These are phyloP conservation scores for Aspergillus bridgeri DNA, from an alignment of 495 filamentous ascomycete species.

Conservation along the genomic window DNA sequence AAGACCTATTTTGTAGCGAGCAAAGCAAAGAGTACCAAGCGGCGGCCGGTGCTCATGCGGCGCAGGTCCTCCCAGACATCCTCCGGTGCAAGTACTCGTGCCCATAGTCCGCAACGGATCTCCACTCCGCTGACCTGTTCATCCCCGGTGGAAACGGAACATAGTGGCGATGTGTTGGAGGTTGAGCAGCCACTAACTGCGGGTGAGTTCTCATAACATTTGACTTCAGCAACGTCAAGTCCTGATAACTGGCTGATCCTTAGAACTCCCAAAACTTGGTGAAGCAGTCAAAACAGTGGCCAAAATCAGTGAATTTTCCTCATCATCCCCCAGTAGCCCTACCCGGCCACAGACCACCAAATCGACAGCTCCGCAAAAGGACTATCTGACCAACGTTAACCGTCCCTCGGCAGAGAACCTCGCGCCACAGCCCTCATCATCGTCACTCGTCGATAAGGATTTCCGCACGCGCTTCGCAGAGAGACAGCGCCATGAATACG, in stretches of 20 bases:
- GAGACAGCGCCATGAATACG: constrained; percentile 14
- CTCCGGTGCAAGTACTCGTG: constrained; percentile 13
- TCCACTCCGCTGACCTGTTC: neutral
- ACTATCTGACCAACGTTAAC: constrained; percentile 14
- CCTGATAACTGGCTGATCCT: neutral
- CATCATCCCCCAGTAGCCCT: constrained; percentile 3
- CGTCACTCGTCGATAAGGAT: constrained; percentile 25
- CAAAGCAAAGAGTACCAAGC: constrained; percentile 30
- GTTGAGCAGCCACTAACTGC: neutral
- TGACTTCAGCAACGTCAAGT: neutral
- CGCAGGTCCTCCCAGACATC: constrained; percentile 40
- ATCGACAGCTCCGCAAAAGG: constrained; percentile 7
- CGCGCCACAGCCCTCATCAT: constrained; percentile 18
- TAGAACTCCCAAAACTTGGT: neutral
- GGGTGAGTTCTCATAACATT: neutral
- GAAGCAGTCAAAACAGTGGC: neutral
- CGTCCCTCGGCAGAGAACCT: constrained; percentile 19
- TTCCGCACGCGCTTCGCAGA: constrained; percentile 32
- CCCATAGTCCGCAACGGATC: constrained; percentile 15
- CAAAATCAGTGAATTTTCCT: constrained; percentile 1
- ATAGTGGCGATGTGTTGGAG: neutral
- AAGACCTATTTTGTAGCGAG: constrained; percentile 32
- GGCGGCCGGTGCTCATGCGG: constrained; percentile 40
- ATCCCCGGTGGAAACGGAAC: neutral
- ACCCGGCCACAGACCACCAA: constrained; percentile 5